These are phyloP conservation scores for Candida mesenterica DNA, from an alignment of 1,139 yeast species.

Conservation along the genomic window DNA sequence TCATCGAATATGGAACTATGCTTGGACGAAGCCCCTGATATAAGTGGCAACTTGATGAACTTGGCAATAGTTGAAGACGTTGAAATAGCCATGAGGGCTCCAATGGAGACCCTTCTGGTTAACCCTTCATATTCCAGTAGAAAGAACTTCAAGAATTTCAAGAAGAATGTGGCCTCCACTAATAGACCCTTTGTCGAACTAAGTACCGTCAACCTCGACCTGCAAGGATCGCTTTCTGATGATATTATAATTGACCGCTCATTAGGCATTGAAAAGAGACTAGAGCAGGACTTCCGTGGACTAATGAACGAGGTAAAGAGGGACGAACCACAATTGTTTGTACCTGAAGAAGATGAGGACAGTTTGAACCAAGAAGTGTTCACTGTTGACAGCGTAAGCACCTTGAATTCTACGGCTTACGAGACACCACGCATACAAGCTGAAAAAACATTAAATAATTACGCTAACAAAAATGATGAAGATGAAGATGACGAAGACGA, in stretches of 20 bases:
- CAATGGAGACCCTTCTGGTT: constrained; percentile 1
- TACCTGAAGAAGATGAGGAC: constrained; percentile 10
- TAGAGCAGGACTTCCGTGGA: constrained; percentile 26
- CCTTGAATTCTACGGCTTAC: too few relatives aligned
- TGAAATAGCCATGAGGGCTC: constrained; percentile 20
- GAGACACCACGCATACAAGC: too few relatives aligned
- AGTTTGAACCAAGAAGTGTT: constrained; percentile 3
- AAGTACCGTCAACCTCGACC: constrained; percentile 17
- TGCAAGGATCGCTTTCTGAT: constrained; percentile 13
- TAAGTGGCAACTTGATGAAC: constrained; percentile 14
- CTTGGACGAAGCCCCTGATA: constrained; percentile 11
- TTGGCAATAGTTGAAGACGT: constrained; percentile 39
- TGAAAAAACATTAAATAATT: too few relatives aligned
- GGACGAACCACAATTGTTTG: constrained; percentile 9
- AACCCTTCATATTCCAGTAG: constrained; percentile 19
- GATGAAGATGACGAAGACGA: constrained; percentile 33
- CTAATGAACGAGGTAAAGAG: constrained; percentile 27
- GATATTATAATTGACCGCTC: constrained; percentile 3
- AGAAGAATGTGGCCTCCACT: constrained; percentile 25
- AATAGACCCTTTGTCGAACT: constrained; percentile 28
- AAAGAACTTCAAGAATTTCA: constrained; percentile 39
- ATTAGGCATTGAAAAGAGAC: constrained; percentile 9
- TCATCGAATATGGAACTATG: constrained; percentile 31
- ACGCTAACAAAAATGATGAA: constrained; percentile 3
- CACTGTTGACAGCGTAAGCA: too few relatives aligned